Evolutionary conservation across 805 yeast species (phyloP), one percentile per base, ranked within the genome.

Genomic region (Candida awuae): DNA sequence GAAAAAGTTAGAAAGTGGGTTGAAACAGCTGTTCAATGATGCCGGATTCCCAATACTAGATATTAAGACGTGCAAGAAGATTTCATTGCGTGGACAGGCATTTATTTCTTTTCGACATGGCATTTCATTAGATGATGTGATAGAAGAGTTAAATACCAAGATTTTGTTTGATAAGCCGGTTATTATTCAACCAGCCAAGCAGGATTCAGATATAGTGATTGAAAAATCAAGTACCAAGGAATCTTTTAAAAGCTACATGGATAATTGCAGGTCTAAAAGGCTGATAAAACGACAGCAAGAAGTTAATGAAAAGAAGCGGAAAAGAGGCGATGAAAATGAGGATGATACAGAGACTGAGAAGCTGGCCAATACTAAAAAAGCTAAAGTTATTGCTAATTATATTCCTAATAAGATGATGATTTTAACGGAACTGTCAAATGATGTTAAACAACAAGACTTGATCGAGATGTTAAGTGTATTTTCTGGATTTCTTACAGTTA

Each of bases 41-140:
- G 79, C 80, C 0, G 63, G 63, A 1, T 60, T 80, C n/a, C 29
- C 42, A 7, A 49, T 52, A 1, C 40, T 67, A 13, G 71, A 69
- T 22, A 59, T 84, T 10, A 63, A 71, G 2, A 75, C 84, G 1
- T 77, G 75, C 41, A 71, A 70, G 43, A 79, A 75, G 47, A 50
- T 84, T n/a, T 70, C 66, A 45, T 67, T 80, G 71, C 70, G 80
- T 41, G 95, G 95, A 2, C 95, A 85, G 56, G 95, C 94, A 1
- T 85, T 84, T 55, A 67, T 85, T 6, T 73, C 84, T 0, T 74
- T 77, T 37, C 66, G 61, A 4, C 52, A 56, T 15, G 49, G 51
- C 1, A 62, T 63, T 3, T 57, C 62, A 5, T 77, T 87, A 1
- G 41, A 53, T 4, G 50, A 52, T 29, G 82, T 81, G 0, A 52